Evolutionary conservation across 441 rosid species (phyloP).

Genomic region (Bocquillonia castaneifolia): DNA sequence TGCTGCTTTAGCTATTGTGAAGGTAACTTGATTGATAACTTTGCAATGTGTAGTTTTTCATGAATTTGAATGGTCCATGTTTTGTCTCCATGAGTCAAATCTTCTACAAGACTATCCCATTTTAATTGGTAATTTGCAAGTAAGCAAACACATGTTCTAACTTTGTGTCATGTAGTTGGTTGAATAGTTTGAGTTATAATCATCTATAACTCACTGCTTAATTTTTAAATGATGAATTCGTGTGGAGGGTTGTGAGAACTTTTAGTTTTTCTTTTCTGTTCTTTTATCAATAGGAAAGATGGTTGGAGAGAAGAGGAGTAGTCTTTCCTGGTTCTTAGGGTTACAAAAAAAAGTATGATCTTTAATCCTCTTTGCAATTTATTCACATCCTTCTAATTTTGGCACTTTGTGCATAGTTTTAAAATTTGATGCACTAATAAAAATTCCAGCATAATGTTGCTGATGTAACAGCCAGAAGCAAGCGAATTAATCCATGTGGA

Average conservation of each 20-base stretch:
- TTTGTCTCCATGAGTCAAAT: neutral
- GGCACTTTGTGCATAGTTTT: too few relatives aligned
- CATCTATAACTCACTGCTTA: too few relatives aligned
- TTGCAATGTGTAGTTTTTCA: neutral
- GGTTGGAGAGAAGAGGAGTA: neutral
- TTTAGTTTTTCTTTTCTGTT: neutral
- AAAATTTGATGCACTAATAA: too few relatives aligned
- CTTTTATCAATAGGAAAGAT: neutral
- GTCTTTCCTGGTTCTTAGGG: neutral
- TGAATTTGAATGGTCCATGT: neutral
- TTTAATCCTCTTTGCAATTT: too few relatives aligned
- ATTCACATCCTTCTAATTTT: too few relatives aligned
- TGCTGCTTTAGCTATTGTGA: conserved; percentile 87
- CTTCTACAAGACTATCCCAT: neutral
- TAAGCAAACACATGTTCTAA: neutral
- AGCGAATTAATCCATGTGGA: too few relatives aligned
- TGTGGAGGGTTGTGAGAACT: too few relatives aligned
- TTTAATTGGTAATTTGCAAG: neutral
- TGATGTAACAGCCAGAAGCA: too few relatives aligned
- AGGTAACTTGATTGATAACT: conserved; percentile 42
- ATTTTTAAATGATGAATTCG: too few relatives aligned
- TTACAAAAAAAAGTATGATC: too few relatives aligned
- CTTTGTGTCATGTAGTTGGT: neutral
- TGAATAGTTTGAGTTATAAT: neutral
- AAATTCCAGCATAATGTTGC: too few relatives aligned